Conservation (phyloP, 345 rosid genomes). For the Melaleuca alternifolia region DNA sequence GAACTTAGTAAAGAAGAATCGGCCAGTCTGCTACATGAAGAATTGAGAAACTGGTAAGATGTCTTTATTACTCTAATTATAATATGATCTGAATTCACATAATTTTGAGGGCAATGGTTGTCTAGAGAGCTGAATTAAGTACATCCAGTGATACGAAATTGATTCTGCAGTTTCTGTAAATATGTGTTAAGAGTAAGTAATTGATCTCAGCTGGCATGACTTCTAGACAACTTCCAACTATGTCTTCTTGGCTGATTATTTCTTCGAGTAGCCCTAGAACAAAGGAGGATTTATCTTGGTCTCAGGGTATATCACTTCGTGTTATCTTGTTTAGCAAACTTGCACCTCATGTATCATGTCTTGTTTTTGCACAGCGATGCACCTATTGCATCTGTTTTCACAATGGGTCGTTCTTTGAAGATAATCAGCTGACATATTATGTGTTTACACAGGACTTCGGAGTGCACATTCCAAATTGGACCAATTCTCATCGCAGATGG, state of each 20-base stretch:
- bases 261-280: not conserved
- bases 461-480: slow-evolving; percentile 63
- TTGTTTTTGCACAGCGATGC: not conserved
- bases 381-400: not conserved
- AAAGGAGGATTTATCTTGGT: not conserved
- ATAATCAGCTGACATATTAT: not conserved
- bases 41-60: slow-evolving; percentile 56
- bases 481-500: slow-evolving; percentile 64
- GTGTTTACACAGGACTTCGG: slow-evolving; percentile 2
- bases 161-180: not conserved
- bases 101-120: not conserved
- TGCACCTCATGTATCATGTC: not conserved
- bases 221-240: not conserved
- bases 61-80: slow-evolving; percentile 51
- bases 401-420: not conserved
- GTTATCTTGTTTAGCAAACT: not conserved
- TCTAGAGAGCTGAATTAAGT: not conserved
- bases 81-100: slow-evolving; percentile 7
- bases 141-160: not conserved
- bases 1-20: slow-evolving; percentile 48
- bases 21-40: slow-evolving; percentile 34
- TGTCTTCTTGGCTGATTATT: not conserved
- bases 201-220: not conserved
- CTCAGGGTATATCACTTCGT: not conserved
- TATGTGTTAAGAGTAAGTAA: not conserved